Conservation (phyloP, 139 green algal genomes). For the Coccomyxa sp. region DNA sequence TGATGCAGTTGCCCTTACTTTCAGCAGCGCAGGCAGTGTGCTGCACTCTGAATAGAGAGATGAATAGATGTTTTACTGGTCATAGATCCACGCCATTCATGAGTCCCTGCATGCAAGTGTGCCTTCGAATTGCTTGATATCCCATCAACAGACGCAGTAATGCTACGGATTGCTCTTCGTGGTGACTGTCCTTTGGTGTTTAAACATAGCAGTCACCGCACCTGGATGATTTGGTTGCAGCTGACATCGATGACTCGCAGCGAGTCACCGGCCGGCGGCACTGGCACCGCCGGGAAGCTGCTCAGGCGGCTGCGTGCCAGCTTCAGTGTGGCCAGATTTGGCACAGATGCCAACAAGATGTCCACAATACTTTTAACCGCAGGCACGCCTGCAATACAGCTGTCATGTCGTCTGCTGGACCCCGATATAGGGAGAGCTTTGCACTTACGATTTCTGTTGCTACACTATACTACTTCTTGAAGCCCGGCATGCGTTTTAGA, state of each 20-base stretch:
- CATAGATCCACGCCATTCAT: too few relatives aligned
- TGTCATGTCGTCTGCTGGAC: background rate
- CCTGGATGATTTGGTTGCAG: background rate
- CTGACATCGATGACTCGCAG: background rate
- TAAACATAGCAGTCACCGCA: background rate
- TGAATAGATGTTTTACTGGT: too few relatives aligned
- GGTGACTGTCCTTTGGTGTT: too few relatives aligned
- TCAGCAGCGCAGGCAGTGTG: too few relatives aligned
- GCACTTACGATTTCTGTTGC: too few relatives aligned
- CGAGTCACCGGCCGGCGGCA: too few relatives aligned
- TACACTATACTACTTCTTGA: too few relatives aligned
- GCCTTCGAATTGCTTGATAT: too few relatives aligned
- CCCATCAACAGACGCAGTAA: background rate
- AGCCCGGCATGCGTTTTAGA: too few relatives aligned
- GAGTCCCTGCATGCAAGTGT: background rate
- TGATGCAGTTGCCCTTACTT: too few relatives aligned
- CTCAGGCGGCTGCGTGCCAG: background rate
- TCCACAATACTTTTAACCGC: background rate
- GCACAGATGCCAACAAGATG: background rate
- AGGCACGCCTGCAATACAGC: background rate
- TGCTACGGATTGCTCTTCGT: background rate
- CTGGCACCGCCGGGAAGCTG: background rate
- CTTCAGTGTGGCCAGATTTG: background rate
- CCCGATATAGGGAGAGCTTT: too few relatives aligned
- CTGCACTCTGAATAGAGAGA: too few relatives aligned